These are phyloP conservation scores for Leucocoprinus sp. DNA, from an alignment of 768 basidiomycete genomes.

Conservation along the genomic window DNA sequence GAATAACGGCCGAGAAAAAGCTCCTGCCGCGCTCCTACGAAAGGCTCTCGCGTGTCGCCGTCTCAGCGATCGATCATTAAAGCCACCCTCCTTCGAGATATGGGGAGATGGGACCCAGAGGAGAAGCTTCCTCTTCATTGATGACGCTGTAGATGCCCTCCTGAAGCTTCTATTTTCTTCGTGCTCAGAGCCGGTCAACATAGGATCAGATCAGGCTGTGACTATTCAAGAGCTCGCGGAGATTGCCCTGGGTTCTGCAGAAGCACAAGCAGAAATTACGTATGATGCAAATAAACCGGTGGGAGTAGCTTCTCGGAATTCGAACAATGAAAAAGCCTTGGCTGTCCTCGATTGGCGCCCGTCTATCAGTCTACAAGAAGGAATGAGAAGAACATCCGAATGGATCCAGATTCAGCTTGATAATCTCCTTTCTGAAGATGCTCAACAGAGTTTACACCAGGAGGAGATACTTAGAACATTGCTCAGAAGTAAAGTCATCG, in stretches of 20 bases:
- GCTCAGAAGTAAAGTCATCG: conserved; percentile 29
- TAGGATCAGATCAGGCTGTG: conserved; percentile 40
- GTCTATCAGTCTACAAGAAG: conserved; percentile 29
- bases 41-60: conserved; percentile 36
- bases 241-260: conserved; percentile 28
- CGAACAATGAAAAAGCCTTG: conserved; percentile 34
- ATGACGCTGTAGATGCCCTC: conserved; percentile 45
- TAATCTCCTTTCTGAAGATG: conserved; percentile 13
- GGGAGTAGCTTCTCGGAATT: conserved; percentile 45
- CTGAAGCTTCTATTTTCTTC: conserved; percentile 32
- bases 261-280: conserved; percentile 24
- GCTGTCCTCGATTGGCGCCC: conserved; percentile 35
- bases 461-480: conserved; percentile 11
- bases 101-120: conserved; percentile 50
- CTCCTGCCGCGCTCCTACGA: conserved; percentile 46
- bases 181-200: conserved; percentile 33
- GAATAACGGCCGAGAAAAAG: conserved; percentile 50
- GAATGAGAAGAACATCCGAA: conserved; percentile 36
- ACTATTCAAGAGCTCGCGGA: conserved; percentile 34
- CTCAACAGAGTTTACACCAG: not conserved
- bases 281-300: conserved; percentile 25
- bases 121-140: conserved; percentile 49
- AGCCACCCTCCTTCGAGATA: conserved; percentile 32
- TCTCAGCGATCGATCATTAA: not conserved
- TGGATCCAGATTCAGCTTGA: conserved; percentile 39